These are phyloP conservation scores for Comarum palustre DNA, from an alignment of 306 rosid genomes.

Conservation along the genomic window DNA sequence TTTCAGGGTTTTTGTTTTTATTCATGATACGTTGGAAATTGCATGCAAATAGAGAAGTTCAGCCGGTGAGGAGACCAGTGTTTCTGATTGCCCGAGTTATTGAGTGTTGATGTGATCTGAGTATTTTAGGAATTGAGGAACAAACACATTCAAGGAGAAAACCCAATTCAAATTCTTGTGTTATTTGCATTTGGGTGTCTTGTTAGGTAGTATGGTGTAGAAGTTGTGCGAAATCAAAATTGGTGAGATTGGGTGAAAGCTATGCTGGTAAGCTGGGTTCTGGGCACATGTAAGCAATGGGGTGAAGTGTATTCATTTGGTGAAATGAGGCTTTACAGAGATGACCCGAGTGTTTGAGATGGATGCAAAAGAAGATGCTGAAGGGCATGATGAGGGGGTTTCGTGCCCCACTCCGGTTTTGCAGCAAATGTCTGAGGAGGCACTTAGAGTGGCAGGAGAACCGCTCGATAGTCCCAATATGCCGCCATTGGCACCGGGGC, in stretches of 20 bases:
- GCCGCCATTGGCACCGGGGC: constrained; percentile 40
- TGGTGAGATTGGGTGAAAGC: constrained; percentile 27
- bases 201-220: constrained; percentile 12
- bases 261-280: constrained; percentile 9
- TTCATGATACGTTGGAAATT: constrained; percentile 28
- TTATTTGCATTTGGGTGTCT: constrained; percentile 28
- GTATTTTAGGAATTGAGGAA: constrained; percentile 28
- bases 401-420: constrained; percentile 46
- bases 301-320: constrained; percentile 22
- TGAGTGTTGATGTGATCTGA: constrained; percentile 29
- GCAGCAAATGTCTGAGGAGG: constrained; percentile 69
- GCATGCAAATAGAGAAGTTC: constrained; percentile 18
- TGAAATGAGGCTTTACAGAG: constrained; percentile 26
- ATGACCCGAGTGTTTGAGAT: constrained; percentile 49
- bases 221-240: constrained; percentile 23
- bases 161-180: constrained; percentile 13
- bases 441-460: constrained; percentile 61
- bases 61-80: constrained; percentile 26
- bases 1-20: constrained; percentile 30
- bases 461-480: constrained; percentile 38
- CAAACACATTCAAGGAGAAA: constrained; percentile 22
- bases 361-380: constrained; percentile 47
- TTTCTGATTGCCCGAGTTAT: constrained; percentile 27
- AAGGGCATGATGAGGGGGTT: constrained; percentile 42
- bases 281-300: not conserved